These are phyloP conservation scores for Oenanthe javanica DNA, from an alignment of 140 eudicot species.

Conservation along the genomic window DNA sequence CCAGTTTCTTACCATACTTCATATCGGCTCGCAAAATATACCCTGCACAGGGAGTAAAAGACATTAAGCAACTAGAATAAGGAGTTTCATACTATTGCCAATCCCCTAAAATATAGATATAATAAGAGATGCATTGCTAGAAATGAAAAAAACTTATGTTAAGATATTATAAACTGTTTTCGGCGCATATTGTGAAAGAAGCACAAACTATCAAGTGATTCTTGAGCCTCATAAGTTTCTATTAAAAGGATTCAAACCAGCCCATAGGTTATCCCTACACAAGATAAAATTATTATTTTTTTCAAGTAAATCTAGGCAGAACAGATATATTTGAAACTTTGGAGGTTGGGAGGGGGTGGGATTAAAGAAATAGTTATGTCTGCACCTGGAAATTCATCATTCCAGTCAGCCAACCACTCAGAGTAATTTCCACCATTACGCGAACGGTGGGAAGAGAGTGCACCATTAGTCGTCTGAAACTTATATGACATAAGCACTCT, in stretches of 20 bases:
- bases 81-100: neutral
- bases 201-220: neutral
- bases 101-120: neutral
- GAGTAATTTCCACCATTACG: conserved; percentile 62
- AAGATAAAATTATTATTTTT: neutral
- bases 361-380: neutral
- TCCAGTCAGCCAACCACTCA: conserved; percentile 60
- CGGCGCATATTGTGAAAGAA: neutral
- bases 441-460: conserved; percentile 40
- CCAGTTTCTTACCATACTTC: conserved; percentile 62
- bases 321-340: neutral
- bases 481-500: conserved; percentile 41
- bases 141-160: neutral
- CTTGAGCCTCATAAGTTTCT: neutral
- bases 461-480: conserved; percentile 38
- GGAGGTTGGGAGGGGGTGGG: too few species aligned
- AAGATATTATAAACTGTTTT: neutral
- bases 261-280: too few species aligned
- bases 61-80: neutral
- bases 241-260: too few species aligned
- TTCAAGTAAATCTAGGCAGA: neutral
- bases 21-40: conserved; percentile 55
- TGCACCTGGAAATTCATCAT: conserved; percentile 79
- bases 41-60: conserved; percentile 38
- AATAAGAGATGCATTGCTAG: neutral